Conservation (phyloP, 2,329 filamentous ascomycete species). For the Alternaria burnsii region DNA sequence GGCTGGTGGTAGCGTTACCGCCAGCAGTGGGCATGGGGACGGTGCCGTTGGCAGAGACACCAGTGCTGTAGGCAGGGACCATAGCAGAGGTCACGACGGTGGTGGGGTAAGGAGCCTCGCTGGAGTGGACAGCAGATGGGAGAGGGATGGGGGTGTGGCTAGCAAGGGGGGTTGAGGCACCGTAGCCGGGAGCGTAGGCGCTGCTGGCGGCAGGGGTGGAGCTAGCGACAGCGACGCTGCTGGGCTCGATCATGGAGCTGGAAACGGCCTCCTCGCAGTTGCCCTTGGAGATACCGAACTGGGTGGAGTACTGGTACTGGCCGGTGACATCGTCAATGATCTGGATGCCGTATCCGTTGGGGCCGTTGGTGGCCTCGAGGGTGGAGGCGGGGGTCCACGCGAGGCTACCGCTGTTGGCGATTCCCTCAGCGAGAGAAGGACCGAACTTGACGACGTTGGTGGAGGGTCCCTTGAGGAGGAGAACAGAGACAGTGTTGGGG, state of each 20-base stretch:
- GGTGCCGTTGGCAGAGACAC: conserved; percentile 36
- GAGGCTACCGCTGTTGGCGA: conserved; percentile 65
- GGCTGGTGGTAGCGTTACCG: conserved; percentile 33
- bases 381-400: conserved; percentile 61
- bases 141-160: conserved; percentile 21
- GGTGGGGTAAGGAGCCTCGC: conserved; percentile 22
- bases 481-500: conserved; percentile 62
- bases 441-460: conserved; percentile 62
- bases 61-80: conserved; percentile 24
- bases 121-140: conserved; percentile 12
- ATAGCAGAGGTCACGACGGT: conserved; percentile 29
- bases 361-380: conserved; percentile 56
- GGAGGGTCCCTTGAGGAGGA: conserved; percentile 67
- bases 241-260: conserved; percentile 27
- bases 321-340: conserved; percentile 67
- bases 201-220: conserved; percentile 14
- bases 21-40: conserved; percentile 42
- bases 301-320: conserved; percentile 66
- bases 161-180: conserved; percentile 12
- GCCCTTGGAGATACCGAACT: conserved; percentile 67
- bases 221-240: conserved; percentile 2
- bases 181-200: conserved; percentile 14
- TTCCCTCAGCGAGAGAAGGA: conserved; percentile 60
- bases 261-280: conserved; percentile 32
- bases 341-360: conserved; percentile 67